Percentiles rank a stretch among this genome's conserved stretches.
Conservation (phyloP, 2,329 filamentous ascomycete genomes). For the Clonostachys byssicola region DNA sequence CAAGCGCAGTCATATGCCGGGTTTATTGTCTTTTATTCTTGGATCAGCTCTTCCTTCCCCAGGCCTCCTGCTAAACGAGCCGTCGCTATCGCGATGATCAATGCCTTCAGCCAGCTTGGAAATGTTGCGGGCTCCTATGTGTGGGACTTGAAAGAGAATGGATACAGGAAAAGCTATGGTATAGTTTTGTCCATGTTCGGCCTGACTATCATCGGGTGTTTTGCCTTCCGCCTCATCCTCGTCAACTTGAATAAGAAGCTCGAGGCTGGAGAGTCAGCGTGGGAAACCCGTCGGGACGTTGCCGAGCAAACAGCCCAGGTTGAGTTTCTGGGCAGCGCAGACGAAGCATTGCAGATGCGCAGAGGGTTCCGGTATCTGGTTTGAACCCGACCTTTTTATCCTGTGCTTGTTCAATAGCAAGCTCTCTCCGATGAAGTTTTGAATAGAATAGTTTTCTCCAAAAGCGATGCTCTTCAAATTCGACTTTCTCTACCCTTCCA, state of each 20-base stretch:
- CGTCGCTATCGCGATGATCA: conserved; percentile 57
- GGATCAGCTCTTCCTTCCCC: conserved; percentile 54
- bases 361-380: conserved; percentile 44
- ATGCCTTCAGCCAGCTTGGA: conserved; percentile 52
- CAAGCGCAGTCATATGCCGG: conserved; percentile 54
- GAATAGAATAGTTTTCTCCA: too few relatives aligned
- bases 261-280: conserved; percentile 32
- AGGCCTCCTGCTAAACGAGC: conserved; percentile 57
- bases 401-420: too few relatives aligned
- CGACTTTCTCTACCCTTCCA: too few relatives aligned
- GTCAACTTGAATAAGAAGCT: conserved; percentile 40
- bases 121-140: conserved; percentile 61
- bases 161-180: conserved; percentile 60
- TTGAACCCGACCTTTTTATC: conserved; percentile 10
- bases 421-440: too few relatives aligned
- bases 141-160: conserved; percentile 54
- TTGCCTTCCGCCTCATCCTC: conserved; percentile 40
- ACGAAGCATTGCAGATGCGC: conserved; percentile 38
- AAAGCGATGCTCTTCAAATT: too few relatives aligned
- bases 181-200: conserved; percentile 64
- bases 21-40: conserved; percentile 54
- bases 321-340: conserved; percentile 31
- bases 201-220: conserved; percentile 49
- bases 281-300: conserved; percentile 29
- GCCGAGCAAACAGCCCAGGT: conserved; percentile 26